Percentiles rank a stretch among this genome's conserved stretches.
Conservation (phyloP, 805 yeast genomes). For the Ogataea pignaliae region DNA sequence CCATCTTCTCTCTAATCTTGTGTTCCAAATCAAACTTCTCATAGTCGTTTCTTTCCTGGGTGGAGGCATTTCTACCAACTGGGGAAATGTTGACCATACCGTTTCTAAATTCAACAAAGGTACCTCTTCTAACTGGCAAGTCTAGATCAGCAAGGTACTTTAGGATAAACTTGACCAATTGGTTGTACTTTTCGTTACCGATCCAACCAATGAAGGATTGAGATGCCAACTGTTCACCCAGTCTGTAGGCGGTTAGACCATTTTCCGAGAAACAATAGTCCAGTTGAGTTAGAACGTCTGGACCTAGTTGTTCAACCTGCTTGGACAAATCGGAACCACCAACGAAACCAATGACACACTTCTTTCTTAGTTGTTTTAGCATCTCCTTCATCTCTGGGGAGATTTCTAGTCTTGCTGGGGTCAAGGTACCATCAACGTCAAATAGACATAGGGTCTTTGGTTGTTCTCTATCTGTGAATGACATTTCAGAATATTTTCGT, state of each 20-base stretch:
- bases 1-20: slow-evolving; percentile 81
- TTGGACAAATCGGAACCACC: slow-evolving; percentile 95
- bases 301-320: slow-evolving; percentile 95
- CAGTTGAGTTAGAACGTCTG: slow-evolving; percentile 68
- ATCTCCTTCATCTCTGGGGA: slow-evolving; percentile 74
- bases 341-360: slow-evolving; percentile 93
- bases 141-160: slow-evolving; percentile 82
- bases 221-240: slow-evolving; percentile 82
- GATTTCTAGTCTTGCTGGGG: slow-evolving; percentile 81
- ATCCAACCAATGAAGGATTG: slow-evolving; percentile 94
- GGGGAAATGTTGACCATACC: slow-evolving; percentile 99
- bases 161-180: slow-evolving; percentile 79
- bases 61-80: slow-evolving; percentile 96
- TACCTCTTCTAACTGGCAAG: slow-evolving; percentile 96
- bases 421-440: slow-evolving; percentile 97
- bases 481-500: slow-evolving; percentile 14
- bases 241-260: slow-evolving; percentile 95
- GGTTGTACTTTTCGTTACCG: slow-evolving; percentile 92
- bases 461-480: slow-evolving; percentile 66
- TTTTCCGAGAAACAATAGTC: slow-evolving; percentile 97
- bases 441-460: slow-evolving; percentile 88
- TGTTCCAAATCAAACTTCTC: slow-evolving; percentile 79
- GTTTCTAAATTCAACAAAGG: slow-evolving; percentile 97
- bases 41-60: slow-evolving; percentile 87
- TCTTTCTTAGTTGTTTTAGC: slow-evolving; percentile 74